Base-by-base conservation (phyloP, 2,329 filamentous ascomycete species). In the Neonectria coccinea region DNA sequence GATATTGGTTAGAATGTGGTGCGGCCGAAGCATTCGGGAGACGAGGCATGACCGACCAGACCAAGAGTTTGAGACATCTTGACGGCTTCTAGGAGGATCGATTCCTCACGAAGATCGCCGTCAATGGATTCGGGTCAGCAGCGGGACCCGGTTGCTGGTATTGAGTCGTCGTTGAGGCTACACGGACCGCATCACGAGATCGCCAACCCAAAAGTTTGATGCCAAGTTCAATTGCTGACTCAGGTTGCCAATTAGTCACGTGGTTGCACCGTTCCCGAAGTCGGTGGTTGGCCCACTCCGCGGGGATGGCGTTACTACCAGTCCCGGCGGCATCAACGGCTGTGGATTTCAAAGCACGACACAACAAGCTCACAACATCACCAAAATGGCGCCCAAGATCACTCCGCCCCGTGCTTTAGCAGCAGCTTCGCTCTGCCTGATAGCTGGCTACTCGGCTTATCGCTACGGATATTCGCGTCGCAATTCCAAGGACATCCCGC, bases 1-100 rank as follows among this genome's bases (percentile, higher is more conserved):
- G 50, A 31, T 39, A 54, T 29, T 36, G 59, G 62, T 72, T 62
- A 71, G 64, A 44, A 60, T 20, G 22, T 27, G 58, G 27, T 56
- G 51, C 65, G 47, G 44, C 12, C 55, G 47, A 53, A 56, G 62
- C 63, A 56, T 58, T 59, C 41, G 5, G 12, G 31, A 12, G 52
- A 52, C 20, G 27, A 50, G 56, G 16, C 14, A 27, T 54, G 57
- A 67, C 79, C 73, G 87, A 94, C 92, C 79, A 91, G 83, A 75
- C 92, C 92, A 76, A 94, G 82, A 70, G 88, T 91, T 85, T 94
- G 92, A 72, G 92, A 94, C 92, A 95, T 95, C 47, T 63, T 82
- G 78, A 72, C 68, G 71, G 62, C 29, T 64, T 44, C 16, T 11
- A 48, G 41, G 67, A 69, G 67, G 67, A 55, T 48, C 59, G 62